Evolutionary conservation across 1,284 basidiomycete genomes (phyloP).

Genomic region (Tilletia horrida): DNA sequence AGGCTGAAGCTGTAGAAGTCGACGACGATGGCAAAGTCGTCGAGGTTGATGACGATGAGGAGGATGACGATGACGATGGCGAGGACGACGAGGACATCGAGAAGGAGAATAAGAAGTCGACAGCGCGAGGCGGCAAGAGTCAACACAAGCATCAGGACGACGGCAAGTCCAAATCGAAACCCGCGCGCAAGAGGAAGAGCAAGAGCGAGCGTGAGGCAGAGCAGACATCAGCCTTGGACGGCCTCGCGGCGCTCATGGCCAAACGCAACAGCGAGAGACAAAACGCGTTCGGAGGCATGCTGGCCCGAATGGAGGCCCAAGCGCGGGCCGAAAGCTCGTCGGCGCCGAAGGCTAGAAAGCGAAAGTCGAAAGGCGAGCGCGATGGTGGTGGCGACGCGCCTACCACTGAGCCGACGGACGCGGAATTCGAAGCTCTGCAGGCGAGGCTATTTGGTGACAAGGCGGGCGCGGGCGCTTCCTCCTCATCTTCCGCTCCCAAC

Average conservation of each 20-base stretch:
- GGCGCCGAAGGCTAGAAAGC: background rate
- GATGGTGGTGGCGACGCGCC: slow-evolving; percentile 15
- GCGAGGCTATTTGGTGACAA: slow-evolving; percentile 28
- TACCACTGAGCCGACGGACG: slow-evolving; percentile 27
- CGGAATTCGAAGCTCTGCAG: slow-evolving; percentile 39
- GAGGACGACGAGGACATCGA: slow-evolving; percentile 14
- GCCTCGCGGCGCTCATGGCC: slow-evolving; percentile 37
- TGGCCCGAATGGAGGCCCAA: slow-evolving; percentile 40
- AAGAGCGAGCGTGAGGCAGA: background rate
- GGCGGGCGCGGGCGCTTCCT: background rate
- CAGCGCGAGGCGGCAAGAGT: slow-evolving; percentile 19
- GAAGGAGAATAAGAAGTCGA: background rate
- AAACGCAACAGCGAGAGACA: slow-evolving; percentile 35
- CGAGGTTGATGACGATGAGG: slow-evolving; percentile 21
- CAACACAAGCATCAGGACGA: slow-evolving; percentile 20
- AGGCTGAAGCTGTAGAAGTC: slow-evolving; percentile 18
- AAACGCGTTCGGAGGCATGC: slow-evolving; percentile 42
- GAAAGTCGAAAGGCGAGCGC: slow-evolving; percentile 9
- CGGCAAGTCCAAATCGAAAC: background rate
- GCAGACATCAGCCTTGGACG: slow-evolving; percentile 35
- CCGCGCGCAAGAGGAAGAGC: background rate
- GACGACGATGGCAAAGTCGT: slow-evolving; percentile 9
- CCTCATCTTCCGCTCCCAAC: background rate
- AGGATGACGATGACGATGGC: slow-evolving; percentile 18
- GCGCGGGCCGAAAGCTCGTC: slow-evolving; percentile 28